These are phyloP conservation scores for Mortierella sp. DNA, from an alignment of 371 early-diverging fungal genomes.

Conservation along the genomic window DNA sequence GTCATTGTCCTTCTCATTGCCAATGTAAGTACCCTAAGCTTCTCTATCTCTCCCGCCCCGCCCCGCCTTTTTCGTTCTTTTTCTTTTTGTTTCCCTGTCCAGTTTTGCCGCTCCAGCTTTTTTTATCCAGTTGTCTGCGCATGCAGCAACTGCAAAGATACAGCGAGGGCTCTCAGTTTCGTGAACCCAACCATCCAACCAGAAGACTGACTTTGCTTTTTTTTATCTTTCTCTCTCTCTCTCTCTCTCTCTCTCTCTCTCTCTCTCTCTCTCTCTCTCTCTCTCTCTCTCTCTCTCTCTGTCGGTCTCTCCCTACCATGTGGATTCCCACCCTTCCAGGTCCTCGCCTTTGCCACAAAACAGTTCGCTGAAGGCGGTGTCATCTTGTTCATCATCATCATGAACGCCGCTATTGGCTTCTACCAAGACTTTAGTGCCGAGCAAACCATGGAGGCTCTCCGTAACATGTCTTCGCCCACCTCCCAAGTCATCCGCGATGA, in stretches of 20 bases:
- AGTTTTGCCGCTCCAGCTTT: no score
- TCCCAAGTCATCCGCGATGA: conserved; percentile 85
- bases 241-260: not conserved
- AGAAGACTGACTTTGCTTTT: not conserved
- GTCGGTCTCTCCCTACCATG: not conserved
- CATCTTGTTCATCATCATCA: conserved; percentile 76
- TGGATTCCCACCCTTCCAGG: not conserved
- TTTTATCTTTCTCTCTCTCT: not conserved
- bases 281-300: not conserved
- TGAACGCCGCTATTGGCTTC: conserved; percentile 87
- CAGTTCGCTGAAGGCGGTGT: conserved; percentile 77
- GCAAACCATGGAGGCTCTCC: conserved; percentile 87
- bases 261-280: no score
- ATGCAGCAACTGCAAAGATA: no score
- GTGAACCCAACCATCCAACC: not conserved
- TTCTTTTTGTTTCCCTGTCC: not conserved
- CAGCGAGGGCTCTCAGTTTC: not conserved
- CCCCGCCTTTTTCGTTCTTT: not conserved
- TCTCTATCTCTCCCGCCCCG: not conserved
- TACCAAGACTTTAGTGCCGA: conserved; percentile 91
- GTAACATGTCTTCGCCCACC: conserved; percentile 81
- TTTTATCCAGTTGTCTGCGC: no score
- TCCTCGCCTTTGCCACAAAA: conserved; percentile 61
- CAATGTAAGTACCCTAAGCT: conserved; percentile 46
- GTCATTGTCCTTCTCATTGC: conserved; percentile 82